Evolutionary conservation across 176 grass and related monocot genomes (phyloP).

Genomic region (Poa pratensis): DNA sequence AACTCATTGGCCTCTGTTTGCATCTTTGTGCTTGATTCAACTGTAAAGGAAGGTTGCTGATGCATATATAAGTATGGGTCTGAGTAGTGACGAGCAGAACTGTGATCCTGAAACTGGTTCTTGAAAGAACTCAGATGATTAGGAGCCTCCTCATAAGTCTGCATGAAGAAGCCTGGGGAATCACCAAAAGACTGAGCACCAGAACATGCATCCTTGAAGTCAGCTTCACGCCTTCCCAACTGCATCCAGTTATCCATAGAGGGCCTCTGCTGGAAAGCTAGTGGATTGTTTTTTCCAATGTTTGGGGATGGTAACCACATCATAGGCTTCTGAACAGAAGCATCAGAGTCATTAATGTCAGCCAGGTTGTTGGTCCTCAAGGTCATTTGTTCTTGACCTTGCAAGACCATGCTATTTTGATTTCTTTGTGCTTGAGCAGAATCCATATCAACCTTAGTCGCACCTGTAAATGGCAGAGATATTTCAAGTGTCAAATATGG

Average conservation of each 20-base stretch:
- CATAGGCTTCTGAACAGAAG: conserved; percentile 66
- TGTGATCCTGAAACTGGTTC: conserved; percentile 57
- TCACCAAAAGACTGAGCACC: conserved; percentile 50
- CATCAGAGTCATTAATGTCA: conserved; percentile 66
- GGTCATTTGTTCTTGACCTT: conserved; percentile 72
- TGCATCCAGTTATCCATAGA: conserved; percentile 60
- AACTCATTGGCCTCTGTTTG: conserved; percentile 39
- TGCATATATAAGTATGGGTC: conserved; percentile 54
- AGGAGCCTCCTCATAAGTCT: conserved; percentile 60
- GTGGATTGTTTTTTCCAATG: conserved; percentile 31
- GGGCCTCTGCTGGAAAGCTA: conserved; percentile 52
- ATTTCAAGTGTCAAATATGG: conserved; percentile 16
- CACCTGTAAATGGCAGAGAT: conserved; percentile 41
- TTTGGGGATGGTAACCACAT: conserved; percentile 64
- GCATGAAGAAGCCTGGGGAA: conserved; percentile 51
- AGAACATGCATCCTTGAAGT: conserved; percentile 53
- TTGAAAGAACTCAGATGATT: conserved; percentile 43
- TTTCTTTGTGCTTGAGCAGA: conserved; percentile 59
- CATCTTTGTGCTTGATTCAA: conserved; percentile 55
- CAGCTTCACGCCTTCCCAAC: conserved; percentile 56
- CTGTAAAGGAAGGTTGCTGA: conserved; percentile 49
- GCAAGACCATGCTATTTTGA: conserved; percentile 64
- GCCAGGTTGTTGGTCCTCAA: conserved; percentile 63
- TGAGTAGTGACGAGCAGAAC: conserved; percentile 41
- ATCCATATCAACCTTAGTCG: conserved; percentile 46